Conservation (phyloP, 2,329 filamentous ascomycete species). For the Diaporthe longicolla region DNA sequence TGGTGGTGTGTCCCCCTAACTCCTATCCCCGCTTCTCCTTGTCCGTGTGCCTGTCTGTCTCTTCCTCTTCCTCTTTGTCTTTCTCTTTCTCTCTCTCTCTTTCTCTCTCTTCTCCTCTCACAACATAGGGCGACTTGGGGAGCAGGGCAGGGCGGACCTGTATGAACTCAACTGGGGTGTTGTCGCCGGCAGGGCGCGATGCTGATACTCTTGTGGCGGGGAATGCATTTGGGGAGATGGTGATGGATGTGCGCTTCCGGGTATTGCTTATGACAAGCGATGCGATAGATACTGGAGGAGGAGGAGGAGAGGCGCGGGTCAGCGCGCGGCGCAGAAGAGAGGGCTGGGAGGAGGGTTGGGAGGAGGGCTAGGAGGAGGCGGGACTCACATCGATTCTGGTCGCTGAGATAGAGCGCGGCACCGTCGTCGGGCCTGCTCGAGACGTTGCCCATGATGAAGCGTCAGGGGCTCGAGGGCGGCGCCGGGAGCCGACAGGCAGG, state of each 20-base stretch:
- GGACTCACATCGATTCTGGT: constrained; percentile 88
- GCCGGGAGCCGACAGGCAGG: constrained; percentile 45
- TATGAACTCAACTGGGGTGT: constrained; percentile 86
- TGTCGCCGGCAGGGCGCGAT: constrained; percentile 80
- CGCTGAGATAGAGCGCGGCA: constrained; percentile 84
- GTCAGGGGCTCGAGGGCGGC: constrained; percentile 47
- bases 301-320: constrained; percentile 42
- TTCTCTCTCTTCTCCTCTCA: neutral
- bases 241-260: constrained; percentile 81
- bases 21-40: neutral
- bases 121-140: neutral
- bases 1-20: neutral
- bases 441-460: constrained; percentile 87
- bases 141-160: constrained; percentile 71
- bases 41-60: neutral
- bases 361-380: constrained; percentile 26
- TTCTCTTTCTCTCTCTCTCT: neutral
- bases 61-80: neutral
- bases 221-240: constrained; percentile 87
- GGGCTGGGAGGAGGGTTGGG: neutral
- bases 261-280: constrained; percentile 86
- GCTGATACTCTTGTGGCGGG: constrained; percentile 85
- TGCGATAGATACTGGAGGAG: constrained; percentile 82
- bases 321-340: constrained; percentile 33
- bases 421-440: constrained; percentile 90